Percentiles rank a stretch among this genome's conserved stretches.
Conservation (phyloP, 768 basidiomycete genomes). For the Gyrodon lividus region DNA sequence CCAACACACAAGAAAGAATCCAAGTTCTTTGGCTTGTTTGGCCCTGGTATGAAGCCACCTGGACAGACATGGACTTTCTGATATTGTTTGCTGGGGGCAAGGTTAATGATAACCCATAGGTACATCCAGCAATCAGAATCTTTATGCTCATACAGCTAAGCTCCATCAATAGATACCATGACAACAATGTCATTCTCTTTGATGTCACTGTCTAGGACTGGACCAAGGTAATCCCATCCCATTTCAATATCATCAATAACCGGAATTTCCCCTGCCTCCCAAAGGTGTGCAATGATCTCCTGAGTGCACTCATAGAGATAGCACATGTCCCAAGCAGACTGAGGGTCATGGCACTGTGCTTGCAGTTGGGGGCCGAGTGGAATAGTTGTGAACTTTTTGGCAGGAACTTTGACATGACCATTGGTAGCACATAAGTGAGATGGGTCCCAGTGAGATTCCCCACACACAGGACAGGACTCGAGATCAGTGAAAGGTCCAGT, state of each 20-base stretch:
- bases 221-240: slow-evolving; percentile 12
- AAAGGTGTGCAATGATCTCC: slow-evolving; percentile 5
- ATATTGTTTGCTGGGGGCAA: slow-evolving; percentile 17
- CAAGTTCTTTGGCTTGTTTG: slow-evolving; percentile 29
- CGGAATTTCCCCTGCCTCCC: slow-evolving; percentile 3
- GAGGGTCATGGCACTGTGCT: slow-evolving; percentile 1
- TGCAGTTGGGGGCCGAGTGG: not conserved
- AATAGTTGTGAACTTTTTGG: slow-evolving; percentile 1
- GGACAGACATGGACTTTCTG: slow-evolving; percentile 14
- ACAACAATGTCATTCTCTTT: slow-evolving; percentile 27
- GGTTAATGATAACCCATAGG: slow-evolving; percentile 39
- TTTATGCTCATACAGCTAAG: slow-evolving; percentile 36
- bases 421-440: too few species aligned
- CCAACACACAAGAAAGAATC: slow-evolving; percentile 33
- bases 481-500: too few species aligned
- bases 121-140: slow-evolving; percentile 30
- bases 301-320: slow-evolving; percentile 21
- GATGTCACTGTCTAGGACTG: slow-evolving; percentile 2
- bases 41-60: slow-evolving; percentile 24
- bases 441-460: too few species aligned
- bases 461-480: too few species aligned
- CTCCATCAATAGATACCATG: slow-evolving; percentile 38
- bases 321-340: slow-evolving; percentile 21
- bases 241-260: slow-evolving; percentile 9
- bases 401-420: not conserved